Percentiles rank a stretch among this genome's conserved stretches.
Evolutionary conservation across 768 basidiomycete genomes (phyloP).

Genomic region (Candolleomyces aberdarensis): DNA sequence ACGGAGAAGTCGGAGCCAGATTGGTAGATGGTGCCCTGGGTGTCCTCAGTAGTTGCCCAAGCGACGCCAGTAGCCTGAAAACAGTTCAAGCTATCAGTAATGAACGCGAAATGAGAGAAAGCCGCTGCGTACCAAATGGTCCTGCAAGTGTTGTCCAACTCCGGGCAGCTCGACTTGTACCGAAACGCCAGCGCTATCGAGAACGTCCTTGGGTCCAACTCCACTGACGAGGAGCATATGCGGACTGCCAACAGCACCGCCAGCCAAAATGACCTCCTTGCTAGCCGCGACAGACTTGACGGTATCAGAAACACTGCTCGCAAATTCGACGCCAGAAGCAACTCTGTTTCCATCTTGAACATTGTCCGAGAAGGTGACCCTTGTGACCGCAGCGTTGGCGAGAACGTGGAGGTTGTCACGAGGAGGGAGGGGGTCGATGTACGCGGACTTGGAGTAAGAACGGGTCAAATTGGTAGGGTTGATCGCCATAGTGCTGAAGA

Average conservation of each 20-base stretch:
- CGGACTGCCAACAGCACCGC: constrained; percentile 51
- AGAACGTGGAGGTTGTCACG: constrained; percentile 64
- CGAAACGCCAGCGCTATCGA: constrained; percentile 42
- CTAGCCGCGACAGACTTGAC: constrained; percentile 46
- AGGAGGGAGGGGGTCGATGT: constrained; percentile 63
- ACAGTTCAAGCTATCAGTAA: constrained; percentile 7
- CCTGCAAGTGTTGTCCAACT: constrained; percentile 59
- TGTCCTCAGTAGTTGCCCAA: constrained; percentile 22
- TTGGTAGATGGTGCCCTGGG: constrained; percentile 23
- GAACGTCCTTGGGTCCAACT: constrained; percentile 52
- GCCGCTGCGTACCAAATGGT: constrained; percentile 34
- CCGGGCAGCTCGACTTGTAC: constrained; percentile 50
- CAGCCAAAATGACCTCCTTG: constrained; percentile 58
- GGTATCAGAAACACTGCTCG: constrained; percentile 22
- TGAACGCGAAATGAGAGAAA: neutral
- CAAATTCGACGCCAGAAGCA: constrained; percentile 39
- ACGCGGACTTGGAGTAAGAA: constrained; percentile 62
- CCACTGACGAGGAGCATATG: constrained; percentile 56
- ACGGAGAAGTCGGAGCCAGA: constrained; percentile 27
- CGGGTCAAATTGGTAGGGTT: constrained; percentile 67
- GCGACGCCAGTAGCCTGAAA: constrained; percentile 16
- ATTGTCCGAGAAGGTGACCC: constrained; percentile 45
- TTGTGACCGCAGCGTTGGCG: constrained; percentile 57
- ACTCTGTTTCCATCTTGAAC: constrained; percentile 38
- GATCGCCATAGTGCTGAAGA: constrained; percentile 56